phyloP scores from a whole-genome alignment of 2,329 filamentous ascomycete genomes.

The Cercospora sp. region DNA sequence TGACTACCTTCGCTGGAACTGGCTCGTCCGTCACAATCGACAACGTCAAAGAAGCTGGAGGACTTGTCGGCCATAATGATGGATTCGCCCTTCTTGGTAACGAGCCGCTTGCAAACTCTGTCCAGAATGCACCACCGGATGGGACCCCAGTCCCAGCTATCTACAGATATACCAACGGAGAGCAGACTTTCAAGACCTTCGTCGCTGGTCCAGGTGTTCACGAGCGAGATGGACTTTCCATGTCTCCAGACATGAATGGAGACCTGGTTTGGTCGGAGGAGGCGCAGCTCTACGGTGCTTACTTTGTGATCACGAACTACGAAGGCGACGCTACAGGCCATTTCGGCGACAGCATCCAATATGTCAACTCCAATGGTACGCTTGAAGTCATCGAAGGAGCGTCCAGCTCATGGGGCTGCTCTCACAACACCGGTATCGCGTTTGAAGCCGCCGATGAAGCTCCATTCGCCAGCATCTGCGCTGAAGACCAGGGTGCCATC shows the following conservation, averaged over 20 bases:
- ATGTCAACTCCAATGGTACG: conserved; percentile 52
- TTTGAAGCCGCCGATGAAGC: conserved; percentile 60
- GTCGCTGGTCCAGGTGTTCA: conserved; percentile 60
- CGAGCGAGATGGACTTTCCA: conserved; percentile 48
- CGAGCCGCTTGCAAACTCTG: conserved; percentile 55
- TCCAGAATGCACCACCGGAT: conserved; percentile 51
- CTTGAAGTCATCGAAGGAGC: conserved; percentile 56
- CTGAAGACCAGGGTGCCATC: conserved; percentile 64
- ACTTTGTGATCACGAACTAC: conserved; percentile 63
- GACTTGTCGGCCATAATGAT: conserved; percentile 62
- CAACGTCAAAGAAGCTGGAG: conserved; percentile 61
- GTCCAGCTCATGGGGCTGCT: conserved; percentile 61
- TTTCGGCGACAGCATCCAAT: conserved; percentile 60
- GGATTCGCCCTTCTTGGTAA: conserved; percentile 65
- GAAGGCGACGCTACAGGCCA: conserved; percentile 57
- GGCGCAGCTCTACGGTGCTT: conserved; percentile 60
- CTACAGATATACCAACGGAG: conserved; percentile 59
- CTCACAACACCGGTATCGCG: conserved; percentile 65
- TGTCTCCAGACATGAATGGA: conserved; percentile 62
- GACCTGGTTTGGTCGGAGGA: conserved; percentile 62
- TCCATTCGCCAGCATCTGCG: conserved; percentile 61
- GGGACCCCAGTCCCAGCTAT: conserved; percentile 57
- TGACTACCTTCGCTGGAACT: conserved; percentile 56
- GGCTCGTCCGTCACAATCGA: conserved; percentile 55
- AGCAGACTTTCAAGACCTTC: conserved; percentile 60